Evolutionary conservation across 306 rosid genomes (phyloP), one percentile per base, ranked within the genome.

Genomic region (Acacia crassicarpa): DNA sequence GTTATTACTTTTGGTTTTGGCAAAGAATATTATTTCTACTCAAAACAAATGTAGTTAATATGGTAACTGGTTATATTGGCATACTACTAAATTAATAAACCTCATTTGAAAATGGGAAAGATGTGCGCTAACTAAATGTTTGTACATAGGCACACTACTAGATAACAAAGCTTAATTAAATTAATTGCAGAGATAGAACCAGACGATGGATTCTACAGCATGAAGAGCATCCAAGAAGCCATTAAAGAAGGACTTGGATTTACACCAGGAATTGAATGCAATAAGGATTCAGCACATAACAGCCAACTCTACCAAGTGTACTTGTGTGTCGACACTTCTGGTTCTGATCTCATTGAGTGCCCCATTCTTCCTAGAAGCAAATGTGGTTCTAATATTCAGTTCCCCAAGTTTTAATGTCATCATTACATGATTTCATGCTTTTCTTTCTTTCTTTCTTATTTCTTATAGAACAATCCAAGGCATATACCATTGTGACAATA

Each of bases 151-250:
- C 16, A 48, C 14, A 14, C 53, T 48, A 48, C 53, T 48, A 12
- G 14, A 15, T 14, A 49, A 1, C 15, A 49, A 49, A 16, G 56
- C 56, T 49, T 49, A 22, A 19, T 7, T 59, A 7, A 78, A 81
- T 83, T 77, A 73, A 56, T 73, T 88, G 41, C 89, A 92, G 94
- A 82, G 41, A 94, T 92, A 71, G 83, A 85, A 56, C 88, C 97
- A 79, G 82, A 94, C 63, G 98, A 89, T 76, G 89, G 38, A 16
- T 63, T 82, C 19, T 92, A 92, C 85, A 92, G 85, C 83, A 35
- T 87, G 45, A 85, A 89, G 0, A 78, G 80, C 74, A 65, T 91
- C 1, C 17, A 20, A 41, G 86, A 74, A 1, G 97, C 94, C 8
- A 92, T 92, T 51, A 85, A 92, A 82, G 65, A 72, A 9, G 76